Conservation (phyloP, 2,329 filamentous ascomycete genomes). For the Pestalotiopsis sp. region DNA sequence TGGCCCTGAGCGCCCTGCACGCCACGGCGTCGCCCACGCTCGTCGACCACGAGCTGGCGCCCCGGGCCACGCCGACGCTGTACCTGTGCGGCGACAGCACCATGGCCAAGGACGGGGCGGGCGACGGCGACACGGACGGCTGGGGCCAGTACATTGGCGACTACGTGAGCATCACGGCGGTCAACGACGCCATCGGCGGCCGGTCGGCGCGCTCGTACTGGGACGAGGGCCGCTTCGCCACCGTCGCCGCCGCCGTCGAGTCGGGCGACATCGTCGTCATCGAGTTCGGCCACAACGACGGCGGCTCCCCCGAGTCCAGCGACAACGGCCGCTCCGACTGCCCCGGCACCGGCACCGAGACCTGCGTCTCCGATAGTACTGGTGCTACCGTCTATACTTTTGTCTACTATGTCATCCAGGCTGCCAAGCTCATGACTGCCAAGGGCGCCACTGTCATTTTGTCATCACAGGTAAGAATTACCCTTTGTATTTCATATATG, state of each 20-base stretch:
- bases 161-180: constrained; percentile 45
- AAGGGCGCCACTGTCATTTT: constrained; percentile 64
- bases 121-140: constrained; percentile 40
- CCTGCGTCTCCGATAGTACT: constrained; percentile 40
- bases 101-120: constrained; percentile 46
- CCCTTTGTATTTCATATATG: too few relatives aligned
- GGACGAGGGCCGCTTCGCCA: constrained; percentile 59
- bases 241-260: constrained; percentile 49
- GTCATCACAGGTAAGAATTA: constrained; percentile 42
- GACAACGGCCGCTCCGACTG: constrained; percentile 66
- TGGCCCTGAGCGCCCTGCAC: constrained; percentile 3
- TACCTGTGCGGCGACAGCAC: constrained; percentile 57
- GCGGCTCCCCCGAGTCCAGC: constrained; percentile 47
- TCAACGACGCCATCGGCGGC: constrained; percentile 63
- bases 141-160: constrained; percentile 61
- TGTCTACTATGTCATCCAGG: constrained; percentile 27
- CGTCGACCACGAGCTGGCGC: constrained; percentile 13
- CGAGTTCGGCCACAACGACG: constrained; percentile 73
- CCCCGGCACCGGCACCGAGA: constrained; percentile 49
- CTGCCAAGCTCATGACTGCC: constrained; percentile 32
- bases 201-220: constrained; percentile 63
- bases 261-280: constrained; percentile 65
- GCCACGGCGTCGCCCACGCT: constrained; percentile 1
- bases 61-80: constrained; percentile 35
- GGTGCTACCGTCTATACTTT: constrained; percentile 31